phyloP scores from a whole-genome alignment of 352 stramenopile genomes.

The Phytophthora tentaculata region DNA sequence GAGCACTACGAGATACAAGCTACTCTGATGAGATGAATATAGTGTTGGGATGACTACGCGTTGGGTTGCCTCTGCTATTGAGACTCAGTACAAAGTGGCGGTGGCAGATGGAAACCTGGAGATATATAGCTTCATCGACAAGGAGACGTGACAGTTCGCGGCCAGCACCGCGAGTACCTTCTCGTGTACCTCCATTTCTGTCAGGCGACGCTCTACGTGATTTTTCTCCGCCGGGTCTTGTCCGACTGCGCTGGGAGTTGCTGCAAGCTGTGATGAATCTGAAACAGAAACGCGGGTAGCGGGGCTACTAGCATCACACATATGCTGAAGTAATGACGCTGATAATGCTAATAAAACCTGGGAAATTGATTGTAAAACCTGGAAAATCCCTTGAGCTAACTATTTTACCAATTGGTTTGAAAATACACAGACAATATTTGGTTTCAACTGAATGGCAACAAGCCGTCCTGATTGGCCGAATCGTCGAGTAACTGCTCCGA shows the following conservation, averaged over 20 bases:
- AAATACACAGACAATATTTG: background rate
- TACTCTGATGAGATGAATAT: slow-evolving; percentile 7
- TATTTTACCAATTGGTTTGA: too few species aligned
- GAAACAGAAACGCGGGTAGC: too few species aligned
- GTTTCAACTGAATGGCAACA: background rate
- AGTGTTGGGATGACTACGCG: slow-evolving; percentile 8
- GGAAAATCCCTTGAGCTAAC: too few species aligned
- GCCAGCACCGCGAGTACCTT: too few species aligned
- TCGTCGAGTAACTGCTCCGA: background rate
- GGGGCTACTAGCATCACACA: too few species aligned
- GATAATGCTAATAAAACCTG: background rate
- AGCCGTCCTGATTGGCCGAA: background rate
- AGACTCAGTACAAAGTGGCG: slow-evolving; percentile 8
- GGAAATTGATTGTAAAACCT: too few species aligned
- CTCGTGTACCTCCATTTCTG: too few species aligned
- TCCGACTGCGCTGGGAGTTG: too few species aligned
- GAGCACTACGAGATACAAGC: background rate
- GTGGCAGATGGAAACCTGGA: background rate
- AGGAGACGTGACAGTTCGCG: background rate
- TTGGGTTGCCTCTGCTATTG: background rate
- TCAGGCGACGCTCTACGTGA: too few species aligned
- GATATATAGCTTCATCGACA: background rate
- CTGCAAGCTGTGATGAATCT: too few species aligned
- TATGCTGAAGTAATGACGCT: too few species aligned
- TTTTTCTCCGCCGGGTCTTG: too few species aligned